Evolutionary conservation across 78 protist genomes (phyloP).

Genomic region (slime mould (Dictyostelium discoideum)): DNA sequence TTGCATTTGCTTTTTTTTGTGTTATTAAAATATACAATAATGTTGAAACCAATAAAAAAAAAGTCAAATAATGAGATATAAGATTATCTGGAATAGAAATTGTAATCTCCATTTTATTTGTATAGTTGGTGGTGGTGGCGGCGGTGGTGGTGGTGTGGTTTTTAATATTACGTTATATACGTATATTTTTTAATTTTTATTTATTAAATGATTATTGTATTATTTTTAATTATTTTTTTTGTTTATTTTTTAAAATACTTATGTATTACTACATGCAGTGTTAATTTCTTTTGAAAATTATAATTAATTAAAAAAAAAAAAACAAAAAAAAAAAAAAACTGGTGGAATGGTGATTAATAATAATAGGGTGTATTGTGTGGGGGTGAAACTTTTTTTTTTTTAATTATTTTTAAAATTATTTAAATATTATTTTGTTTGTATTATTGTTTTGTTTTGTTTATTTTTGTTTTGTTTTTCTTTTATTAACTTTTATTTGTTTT

Average conservation of each 20-base stretch:
- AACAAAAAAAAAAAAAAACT: too few relatives aligned
- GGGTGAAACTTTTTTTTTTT: background rate
- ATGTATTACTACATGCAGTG: background rate
- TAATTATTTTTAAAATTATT: too few relatives aligned
- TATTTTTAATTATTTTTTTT: background rate
- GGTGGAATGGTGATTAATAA: too few relatives aligned
- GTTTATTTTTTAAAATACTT: background rate
- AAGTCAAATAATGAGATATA: background rate
- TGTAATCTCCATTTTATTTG: constrained; percentile 1
- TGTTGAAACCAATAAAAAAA: background rate
- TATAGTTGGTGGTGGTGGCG: background rate
- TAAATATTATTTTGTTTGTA: background rate
- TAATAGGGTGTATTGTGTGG: background rate
- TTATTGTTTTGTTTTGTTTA: background rate
- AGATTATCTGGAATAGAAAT: constrained; percentile 8
- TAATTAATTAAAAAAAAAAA: too few relatives aligned
- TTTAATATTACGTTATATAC: background rate
- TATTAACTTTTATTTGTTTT: too few relatives aligned
- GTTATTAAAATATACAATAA: background rate
- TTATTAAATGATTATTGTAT: background rate
- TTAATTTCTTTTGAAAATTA: background rate
- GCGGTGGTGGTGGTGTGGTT: background rate
- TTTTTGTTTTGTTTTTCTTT: too few relatives aligned
- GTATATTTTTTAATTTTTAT: background rate
- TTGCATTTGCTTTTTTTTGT: background rate